Conservation (phyloP, 306 rosid species). For the Sesbania bispinosa region DNA sequence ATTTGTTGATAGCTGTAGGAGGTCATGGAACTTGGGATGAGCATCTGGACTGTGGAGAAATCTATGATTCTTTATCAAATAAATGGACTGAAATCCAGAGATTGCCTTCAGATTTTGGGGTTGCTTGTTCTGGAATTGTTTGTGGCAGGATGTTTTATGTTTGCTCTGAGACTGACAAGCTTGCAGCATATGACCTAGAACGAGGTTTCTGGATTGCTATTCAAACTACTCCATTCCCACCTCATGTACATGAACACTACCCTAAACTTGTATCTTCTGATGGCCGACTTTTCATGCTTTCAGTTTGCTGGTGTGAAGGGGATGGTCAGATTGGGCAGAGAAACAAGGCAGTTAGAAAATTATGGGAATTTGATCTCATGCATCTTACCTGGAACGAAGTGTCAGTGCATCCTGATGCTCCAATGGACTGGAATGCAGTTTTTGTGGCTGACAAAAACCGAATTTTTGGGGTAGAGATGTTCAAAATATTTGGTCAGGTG, state of each 20-base stretch:
- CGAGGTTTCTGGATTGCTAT: slow-evolving; percentile 74
- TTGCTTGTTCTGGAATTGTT: slow-evolving; percentile 81
- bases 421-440: slow-evolving; percentile 98
- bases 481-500: slow-evolving; percentile 97
- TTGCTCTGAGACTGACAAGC: slow-evolving; percentile 87
- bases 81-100: slow-evolving; percentile 91
- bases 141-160: slow-evolving; percentile 85
- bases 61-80: slow-evolving; percentile 75
- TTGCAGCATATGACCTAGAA: slow-evolving; percentile 85
- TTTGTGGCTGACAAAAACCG: slow-evolving; percentile 72
- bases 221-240: slow-evolving; percentile 72
- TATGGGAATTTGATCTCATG: slow-evolving; percentile 91
- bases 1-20: slow-evolving; percentile 81
- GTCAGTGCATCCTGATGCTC: slow-evolving; percentile 97
- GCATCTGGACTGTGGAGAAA: slow-evolving; percentile 90
- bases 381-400: slow-evolving; percentile 82
- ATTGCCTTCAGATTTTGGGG: slow-evolving; percentile 73
- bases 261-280: slow-evolving; percentile 77
- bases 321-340: slow-evolving; percentile 90
- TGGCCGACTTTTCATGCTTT: slow-evolving; percentile 77
- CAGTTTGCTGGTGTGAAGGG: slow-evolving; percentile 98
- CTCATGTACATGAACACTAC: slow-evolving; percentile 76
- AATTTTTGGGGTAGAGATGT: slow-evolving; percentile 95
- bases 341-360: slow-evolving; percentile 93
- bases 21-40: slow-evolving; percentile 98